Conservation (phyloP, 306 rosid species). For the Coriaria nepalensis region DNA sequence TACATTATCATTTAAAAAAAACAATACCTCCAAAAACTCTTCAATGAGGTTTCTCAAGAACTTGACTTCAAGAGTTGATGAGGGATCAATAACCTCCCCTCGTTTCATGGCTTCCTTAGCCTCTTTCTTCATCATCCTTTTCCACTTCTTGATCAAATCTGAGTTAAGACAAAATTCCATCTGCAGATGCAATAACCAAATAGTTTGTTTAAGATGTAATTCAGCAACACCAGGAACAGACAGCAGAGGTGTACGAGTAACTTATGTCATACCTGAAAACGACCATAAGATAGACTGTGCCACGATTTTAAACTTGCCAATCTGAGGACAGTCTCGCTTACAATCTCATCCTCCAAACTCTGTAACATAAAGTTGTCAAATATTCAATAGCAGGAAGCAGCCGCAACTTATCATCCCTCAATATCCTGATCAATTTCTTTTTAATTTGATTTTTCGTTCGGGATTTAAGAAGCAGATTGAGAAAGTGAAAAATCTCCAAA, state of each 20-base stretch:
- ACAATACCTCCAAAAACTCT: slow-evolving; percentile 78
- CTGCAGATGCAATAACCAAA: slow-evolving; percentile 24
- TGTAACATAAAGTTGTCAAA: slow-evolving; percentile 14
- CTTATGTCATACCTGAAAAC: slow-evolving; percentile 64
- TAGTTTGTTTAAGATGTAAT: slow-evolving; percentile 12
- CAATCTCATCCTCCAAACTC: slow-evolving; percentile 98
- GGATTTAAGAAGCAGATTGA: too few relatives aligned
- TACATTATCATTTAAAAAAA: background rate
- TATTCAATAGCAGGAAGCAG: slow-evolving; percentile 1
- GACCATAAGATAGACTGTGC: slow-evolving; percentile 87
- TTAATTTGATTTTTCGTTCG: too few relatives aligned
- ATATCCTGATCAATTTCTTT: too few relatives aligned
- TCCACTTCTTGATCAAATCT: slow-evolving; percentile 86
- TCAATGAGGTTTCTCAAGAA: slow-evolving; percentile 72
- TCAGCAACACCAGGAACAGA: slow-evolving; percentile 5
- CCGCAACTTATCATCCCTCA: too few relatives aligned
- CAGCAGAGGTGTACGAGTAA: slow-evolving; percentile 14
- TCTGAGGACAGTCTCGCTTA: slow-evolving; percentile 66
- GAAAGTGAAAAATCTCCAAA: too few relatives aligned
- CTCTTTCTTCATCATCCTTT: slow-evolving; percentile 62
- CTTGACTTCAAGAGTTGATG: slow-evolving; percentile 55
- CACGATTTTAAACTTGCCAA: slow-evolving; percentile 82
- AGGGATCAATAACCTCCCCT: slow-evolving; percentile 48
- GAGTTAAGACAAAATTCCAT: slow-evolving; percentile 90
- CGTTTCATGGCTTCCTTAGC: slow-evolving; percentile 54